Percentiles rank a stretch among this genome's conserved stretches.
Evolutionary conservation across 1,139 yeast genomes (phyloP).

Genomic region (Magnusiomyces tetraspermus): DNA sequence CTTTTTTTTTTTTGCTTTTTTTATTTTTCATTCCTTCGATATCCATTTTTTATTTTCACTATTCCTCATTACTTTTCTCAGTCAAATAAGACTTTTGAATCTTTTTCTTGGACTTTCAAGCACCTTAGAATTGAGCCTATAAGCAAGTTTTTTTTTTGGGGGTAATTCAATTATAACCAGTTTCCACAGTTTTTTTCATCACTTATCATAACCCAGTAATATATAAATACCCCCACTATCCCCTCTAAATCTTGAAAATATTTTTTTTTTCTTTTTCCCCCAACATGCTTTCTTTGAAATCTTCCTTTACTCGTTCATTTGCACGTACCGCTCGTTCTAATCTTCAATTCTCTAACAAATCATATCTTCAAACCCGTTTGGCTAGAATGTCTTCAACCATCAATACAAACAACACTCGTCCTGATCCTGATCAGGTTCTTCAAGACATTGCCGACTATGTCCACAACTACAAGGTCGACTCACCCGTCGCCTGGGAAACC

Average conservation of each 20-base stretch:
- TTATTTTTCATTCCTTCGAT: no score
- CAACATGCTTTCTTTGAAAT: neutral
- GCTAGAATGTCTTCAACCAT: slow-evolving; percentile 18
- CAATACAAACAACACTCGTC: slow-evolving; percentile 40
- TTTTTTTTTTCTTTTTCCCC: neutral
- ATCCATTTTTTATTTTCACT: no score
- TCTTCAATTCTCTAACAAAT: slow-evolving; percentile 41
- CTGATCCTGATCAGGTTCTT: slow-evolving; percentile 42
- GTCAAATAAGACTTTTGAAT: no score
- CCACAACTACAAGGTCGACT: slow-evolving; percentile 39
- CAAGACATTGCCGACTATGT: slow-evolving; percentile 44
- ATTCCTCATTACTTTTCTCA: no score
- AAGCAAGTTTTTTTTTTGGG: no score
- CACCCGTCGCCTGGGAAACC: slow-evolving; percentile 42
- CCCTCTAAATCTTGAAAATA: neutral
- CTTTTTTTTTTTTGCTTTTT: no score
- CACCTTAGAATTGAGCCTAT: no score
- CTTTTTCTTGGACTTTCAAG: no score
- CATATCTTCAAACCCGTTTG: slow-evolving; percentile 37
- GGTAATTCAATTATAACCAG: no score
- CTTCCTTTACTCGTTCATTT: neutral
- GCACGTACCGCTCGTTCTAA: neutral
- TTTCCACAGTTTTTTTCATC: neutral
- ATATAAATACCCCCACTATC: neutral
- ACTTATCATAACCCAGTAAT: neutral